Evolutionary conservation across 23 red algal species (phyloP).

Genomic region (Cyanidioschyzon merolae): DNA sequence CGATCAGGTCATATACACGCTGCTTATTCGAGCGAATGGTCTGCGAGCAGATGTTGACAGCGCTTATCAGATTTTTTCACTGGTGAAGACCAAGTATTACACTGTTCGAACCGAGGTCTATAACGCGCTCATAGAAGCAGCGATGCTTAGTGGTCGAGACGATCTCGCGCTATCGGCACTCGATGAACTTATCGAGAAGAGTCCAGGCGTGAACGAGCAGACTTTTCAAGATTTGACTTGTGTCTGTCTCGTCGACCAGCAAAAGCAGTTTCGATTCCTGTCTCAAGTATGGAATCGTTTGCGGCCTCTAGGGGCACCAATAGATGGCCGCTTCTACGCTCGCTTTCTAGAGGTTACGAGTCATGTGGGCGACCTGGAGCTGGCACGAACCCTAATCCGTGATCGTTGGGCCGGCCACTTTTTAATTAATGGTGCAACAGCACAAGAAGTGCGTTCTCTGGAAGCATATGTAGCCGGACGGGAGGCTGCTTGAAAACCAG

Average conservation of each 20-base stretch:
- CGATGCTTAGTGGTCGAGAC: background rate
- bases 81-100: background rate
- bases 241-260: background rate
- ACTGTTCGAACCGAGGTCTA: background rate
- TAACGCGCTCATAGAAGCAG: slow-evolving; percentile 7
- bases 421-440: background rate
- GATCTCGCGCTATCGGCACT: background rate
- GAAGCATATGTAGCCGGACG: background rate
- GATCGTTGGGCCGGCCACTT: background rate
- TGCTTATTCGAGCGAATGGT: background rate
- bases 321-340: background rate
- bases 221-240: background rate
- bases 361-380: background rate
- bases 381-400: background rate
- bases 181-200: background rate
- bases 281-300: background rate
- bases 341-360: background rate
- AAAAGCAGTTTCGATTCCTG: background rate
- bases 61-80: background rate
- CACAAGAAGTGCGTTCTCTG: background rate
- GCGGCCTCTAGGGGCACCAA: background rate
- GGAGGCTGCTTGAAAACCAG: too few species aligned
- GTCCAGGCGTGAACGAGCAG: background rate
- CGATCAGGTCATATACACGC: background rate
- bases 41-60: background rate